Conservation (phyloP, 768 basidiomycete genomes). For the Pleurotus citrinopileatus region DNA sequence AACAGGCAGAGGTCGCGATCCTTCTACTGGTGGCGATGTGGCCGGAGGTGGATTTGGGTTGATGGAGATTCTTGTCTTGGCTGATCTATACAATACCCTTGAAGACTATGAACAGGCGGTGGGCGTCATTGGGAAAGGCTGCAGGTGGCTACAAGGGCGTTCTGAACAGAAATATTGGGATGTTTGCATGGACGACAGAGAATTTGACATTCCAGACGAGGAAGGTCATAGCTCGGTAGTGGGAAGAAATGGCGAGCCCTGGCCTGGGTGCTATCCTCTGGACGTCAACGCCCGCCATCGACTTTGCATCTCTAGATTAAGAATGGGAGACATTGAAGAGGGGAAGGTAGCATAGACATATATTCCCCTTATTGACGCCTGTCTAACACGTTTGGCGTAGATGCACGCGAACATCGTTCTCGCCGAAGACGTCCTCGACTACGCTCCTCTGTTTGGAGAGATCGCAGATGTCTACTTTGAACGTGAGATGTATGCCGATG, state of each 20-base stretch:
- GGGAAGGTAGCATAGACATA: slow-evolving; percentile 58
- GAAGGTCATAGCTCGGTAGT: slow-evolving; percentile 15
- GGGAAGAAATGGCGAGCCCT: slow-evolving; percentile 43
- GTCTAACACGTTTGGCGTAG: slow-evolving; percentile 35
- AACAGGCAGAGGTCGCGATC: slow-evolving; percentile 31
- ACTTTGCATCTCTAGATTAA: slow-evolving; percentile 78
- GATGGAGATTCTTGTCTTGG: slow-evolving; percentile 78
- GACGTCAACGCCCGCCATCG: slow-evolving; percentile 82
- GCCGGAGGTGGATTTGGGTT: slow-evolving; percentile 54
- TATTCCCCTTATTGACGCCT: not conserved
- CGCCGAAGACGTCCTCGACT: slow-evolving; percentile 69
- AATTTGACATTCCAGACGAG: slow-evolving; percentile 62
- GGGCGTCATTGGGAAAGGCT: slow-evolving; percentile 68
- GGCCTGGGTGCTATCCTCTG: slow-evolving; percentile 57
- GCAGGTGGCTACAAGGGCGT: slow-evolving; percentile 90
- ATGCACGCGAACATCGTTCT: slow-evolving; percentile 75
- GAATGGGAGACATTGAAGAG: slow-evolving; percentile 75
- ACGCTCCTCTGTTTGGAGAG: slow-evolving; percentile 75
- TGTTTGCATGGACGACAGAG: slow-evolving; percentile 79
- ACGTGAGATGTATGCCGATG: slow-evolving; percentile 71
- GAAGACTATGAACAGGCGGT: slow-evolving; percentile 68
- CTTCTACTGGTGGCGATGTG: slow-evolving; percentile 23
- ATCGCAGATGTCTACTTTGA: slow-evolving; percentile 86
- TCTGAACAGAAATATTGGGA: slow-evolving; percentile 77
- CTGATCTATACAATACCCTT: slow-evolving; percentile 77